These are phyloP conservation scores for Umbelopsis vinacea DNA, from an alignment of 192 early-diverging fungal species.

Conservation along the genomic window DNA sequence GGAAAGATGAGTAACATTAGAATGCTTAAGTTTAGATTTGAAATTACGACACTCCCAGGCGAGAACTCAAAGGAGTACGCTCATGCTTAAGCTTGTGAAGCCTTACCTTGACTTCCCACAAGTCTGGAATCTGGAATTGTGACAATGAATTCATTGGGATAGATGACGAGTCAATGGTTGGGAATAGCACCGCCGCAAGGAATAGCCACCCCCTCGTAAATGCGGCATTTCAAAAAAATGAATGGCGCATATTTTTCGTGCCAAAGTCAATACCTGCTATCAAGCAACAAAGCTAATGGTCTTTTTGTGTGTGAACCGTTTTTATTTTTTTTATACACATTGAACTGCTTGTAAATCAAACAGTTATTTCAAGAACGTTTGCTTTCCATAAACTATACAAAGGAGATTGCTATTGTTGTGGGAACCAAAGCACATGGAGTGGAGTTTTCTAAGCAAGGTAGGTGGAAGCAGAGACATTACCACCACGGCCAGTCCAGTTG, in stretches of 20 bases:
- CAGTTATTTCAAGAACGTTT: constrained; percentile 17
- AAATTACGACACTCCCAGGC: neutral
- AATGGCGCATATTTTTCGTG: neutral
- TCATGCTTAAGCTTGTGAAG: neutral
- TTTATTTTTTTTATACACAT: constrained; percentile 26
- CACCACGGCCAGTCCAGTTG: constrained; percentile 98
- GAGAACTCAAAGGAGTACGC: neutral
- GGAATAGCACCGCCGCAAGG: constrained; percentile 1
- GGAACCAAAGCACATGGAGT: constrained; percentile 14
- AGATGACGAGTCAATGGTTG: neutral
- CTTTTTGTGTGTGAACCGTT: constrained; percentile 6
- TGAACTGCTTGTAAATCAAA: neutral
- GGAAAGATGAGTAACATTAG: neutral
- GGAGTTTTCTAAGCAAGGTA: constrained; percentile 55
- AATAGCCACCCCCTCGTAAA: neutral
- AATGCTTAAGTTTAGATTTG: neutral
- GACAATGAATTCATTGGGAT: constrained; percentile 28
- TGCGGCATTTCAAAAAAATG: constrained; percentile 14
- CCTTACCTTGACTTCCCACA: constrained; percentile 47
- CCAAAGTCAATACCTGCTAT: too few species aligned
- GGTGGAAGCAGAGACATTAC: constrained; percentile 57
- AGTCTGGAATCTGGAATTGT: constrained; percentile 37
- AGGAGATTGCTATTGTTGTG: constrained; percentile 20
- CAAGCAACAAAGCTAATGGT: too few species aligned
- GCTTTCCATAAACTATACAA: constrained; percentile 26